Evolutionary conservation across 306 rosid species (phyloP), one percentile per base, ranked within the genome.

Genomic region (Pueraria montana): DNA sequence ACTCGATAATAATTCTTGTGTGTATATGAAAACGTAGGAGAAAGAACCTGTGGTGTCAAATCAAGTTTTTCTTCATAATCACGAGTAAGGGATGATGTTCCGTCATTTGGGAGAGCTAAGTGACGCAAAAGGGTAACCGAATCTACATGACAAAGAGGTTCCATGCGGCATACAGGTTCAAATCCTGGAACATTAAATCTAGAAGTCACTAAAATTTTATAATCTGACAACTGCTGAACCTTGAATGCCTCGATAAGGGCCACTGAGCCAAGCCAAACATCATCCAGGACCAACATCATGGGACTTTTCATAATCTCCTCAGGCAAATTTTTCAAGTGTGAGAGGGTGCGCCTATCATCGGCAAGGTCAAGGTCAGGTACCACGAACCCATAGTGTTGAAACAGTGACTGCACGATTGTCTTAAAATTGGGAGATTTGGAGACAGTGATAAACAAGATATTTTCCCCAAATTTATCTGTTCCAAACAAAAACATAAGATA

Each of bases 181-280:
- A 89, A 90, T 74, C 86, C 81, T 23, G 72, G 76, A 69, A 94
- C 9, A 86, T 71, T 61, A 80, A 53, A 80, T 67, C 92, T 83
- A 49, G 95, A 90, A 53, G 95, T 91, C 64, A 90, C 96, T 87
- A 93, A 55, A 74, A 91, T 74, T 83, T 91, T 93, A 82, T 79
- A 88, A 63, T 65, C 26, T 42, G 87, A 40, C 18, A 84, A 20
- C 26, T 77, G 24, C 12, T 8, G 27, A 13, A 87, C 84, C 26
- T 43, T 34, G 7, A 91, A 83, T 21, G 77, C 86, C 7, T 87
- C 88, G 66, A 86, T 77, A 67, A 91, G 85, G 69, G 34, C 16
- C 77, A 81, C 88, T 52, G 94, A 82, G 16, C 77, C 88, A 11
- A 56, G 74, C 93, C 94, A 89, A 74, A 92, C 93, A 87, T 89